Percentiles rank a stretch among this genome's conserved stretches.
Conservation (phyloP, 2,329 filamentous ascomycete species). For the Claviceps cyperi region DNA sequence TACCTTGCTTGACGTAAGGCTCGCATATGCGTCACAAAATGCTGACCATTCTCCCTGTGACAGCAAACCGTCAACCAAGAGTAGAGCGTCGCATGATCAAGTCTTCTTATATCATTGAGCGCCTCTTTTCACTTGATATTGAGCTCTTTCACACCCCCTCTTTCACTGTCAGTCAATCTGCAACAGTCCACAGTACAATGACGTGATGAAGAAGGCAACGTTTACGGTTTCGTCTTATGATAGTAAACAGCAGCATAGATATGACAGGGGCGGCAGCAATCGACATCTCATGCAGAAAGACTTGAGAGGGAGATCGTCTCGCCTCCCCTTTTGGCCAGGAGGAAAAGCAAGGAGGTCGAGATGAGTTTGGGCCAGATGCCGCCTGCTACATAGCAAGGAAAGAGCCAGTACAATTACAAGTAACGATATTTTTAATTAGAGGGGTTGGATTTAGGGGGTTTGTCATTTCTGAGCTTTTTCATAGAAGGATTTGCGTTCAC, state of each 20-base stretch:
- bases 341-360: background rate
- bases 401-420: conserved; percentile 1
- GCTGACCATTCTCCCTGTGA: conserved; percentile 6
- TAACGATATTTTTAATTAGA: background rate
- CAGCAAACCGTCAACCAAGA: conserved; percentile 25
- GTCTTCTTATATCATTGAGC: background rate
- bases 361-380: background rate
- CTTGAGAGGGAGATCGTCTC: background rate
- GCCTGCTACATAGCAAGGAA: background rate
- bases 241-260: conserved; percentile 11
- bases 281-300: background rate
- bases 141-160: background rate
- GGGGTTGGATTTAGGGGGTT: background rate
- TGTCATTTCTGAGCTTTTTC: background rate
- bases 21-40: background rate
- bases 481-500: background rate
- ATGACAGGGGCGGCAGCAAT: conserved; percentile 8
- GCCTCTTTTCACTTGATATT: background rate
- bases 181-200: conserved; percentile 17
- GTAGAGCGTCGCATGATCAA: conserved; percentile 8
- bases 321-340: too few species aligned
- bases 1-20: background rate
- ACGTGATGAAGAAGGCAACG: conserved; percentile 14
- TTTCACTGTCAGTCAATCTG: conserved; percentile 6
- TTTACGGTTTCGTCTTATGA: conserved; percentile 12